phyloP scores from a whole-genome alignment of 2,329 filamentous ascomycete genomes.

The Achaetomium macrosporum region DNA sequence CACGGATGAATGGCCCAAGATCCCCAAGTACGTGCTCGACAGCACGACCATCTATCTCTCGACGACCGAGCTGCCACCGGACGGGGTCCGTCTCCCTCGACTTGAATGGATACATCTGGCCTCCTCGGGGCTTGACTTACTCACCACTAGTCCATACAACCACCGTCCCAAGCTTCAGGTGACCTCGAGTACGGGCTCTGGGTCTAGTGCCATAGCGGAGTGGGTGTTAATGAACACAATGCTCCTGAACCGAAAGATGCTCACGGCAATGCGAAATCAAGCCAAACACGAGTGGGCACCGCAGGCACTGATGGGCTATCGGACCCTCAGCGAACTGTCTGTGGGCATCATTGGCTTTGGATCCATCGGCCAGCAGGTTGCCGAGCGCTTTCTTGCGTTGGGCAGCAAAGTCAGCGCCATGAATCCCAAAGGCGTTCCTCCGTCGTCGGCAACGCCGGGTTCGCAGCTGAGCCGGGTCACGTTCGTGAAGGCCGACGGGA shows the following conservation, averaged over 20 bases:
- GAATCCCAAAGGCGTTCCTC: neutral
- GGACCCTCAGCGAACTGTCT: neutral
- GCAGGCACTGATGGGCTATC: neutral
- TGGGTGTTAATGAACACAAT: conserved; percentile 5
- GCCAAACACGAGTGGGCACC: neutral
- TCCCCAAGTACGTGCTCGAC: conserved; percentile 2
- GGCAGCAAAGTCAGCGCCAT: neutral
- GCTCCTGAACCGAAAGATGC: neutral
- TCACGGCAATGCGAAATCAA: neutral
- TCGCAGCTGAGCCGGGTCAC: neutral
- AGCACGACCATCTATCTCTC: conserved; percentile 3
- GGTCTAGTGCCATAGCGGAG: neutral
- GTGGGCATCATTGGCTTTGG: conserved; percentile 3
- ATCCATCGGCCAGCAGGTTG: neutral
- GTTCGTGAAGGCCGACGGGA: neutral
- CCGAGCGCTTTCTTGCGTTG: neutral
- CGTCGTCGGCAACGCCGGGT: neutral
- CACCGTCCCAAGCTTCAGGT: neutral
- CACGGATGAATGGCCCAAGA: neutral
- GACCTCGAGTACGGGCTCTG: conserved; percentile 2
- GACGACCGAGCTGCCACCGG: neutral
- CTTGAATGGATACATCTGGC: conserved; percentile 3
- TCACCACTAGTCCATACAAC: neutral
- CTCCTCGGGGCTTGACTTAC: neutral
- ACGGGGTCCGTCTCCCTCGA: neutral